Evolutionary conservation across 768 basidiomycete genomes (phyloP).

Genomic region (Lactifluus volemus): DNA sequence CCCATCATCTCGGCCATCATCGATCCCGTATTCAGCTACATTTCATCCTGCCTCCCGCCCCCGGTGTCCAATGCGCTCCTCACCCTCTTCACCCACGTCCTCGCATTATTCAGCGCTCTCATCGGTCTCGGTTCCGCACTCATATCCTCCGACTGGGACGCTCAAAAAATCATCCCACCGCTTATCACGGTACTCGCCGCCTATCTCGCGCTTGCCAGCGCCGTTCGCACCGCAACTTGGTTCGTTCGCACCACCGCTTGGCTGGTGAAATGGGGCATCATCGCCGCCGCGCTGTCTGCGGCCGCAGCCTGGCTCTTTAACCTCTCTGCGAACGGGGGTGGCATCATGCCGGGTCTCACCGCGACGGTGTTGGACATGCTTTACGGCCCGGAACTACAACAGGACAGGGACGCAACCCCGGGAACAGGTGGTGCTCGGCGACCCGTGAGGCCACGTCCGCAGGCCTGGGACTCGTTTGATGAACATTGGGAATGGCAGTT

Average conservation of each 20-base stretch:
- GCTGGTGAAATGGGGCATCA: slow-evolving; percentile 69
- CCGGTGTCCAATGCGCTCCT: slow-evolving; percentile 45
- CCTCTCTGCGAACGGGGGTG: slow-evolving; percentile 22
- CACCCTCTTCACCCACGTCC: slow-evolving; percentile 41
- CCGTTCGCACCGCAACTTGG: slow-evolving; percentile 76
- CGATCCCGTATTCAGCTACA: slow-evolving; percentile 44
- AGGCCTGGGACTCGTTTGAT: slow-evolving; percentile 61
- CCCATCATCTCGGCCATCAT: slow-evolving; percentile 38
- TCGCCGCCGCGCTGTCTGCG: slow-evolving; percentile 48
- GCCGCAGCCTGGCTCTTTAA: slow-evolving; percentile 44
- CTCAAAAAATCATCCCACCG: slow-evolving; percentile 61
- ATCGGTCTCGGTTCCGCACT: slow-evolving; percentile 41
- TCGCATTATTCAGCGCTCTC: slow-evolving; percentile 43
- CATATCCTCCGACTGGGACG: slow-evolving; percentile 51
- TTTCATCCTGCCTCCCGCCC: slow-evolving; percentile 46
- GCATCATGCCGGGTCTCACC: slow-evolving; percentile 33
- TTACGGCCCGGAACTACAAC: neutral
- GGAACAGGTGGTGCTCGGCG: slow-evolving; percentile 17
- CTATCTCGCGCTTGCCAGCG: slow-evolving; percentile 66
- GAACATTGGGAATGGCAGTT: slow-evolving; percentile 54
- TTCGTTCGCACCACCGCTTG: slow-evolving; percentile 56
- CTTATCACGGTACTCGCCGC: slow-evolving; percentile 62
- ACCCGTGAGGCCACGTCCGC: slow-evolving; percentile 28
- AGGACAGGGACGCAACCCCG: neutral
- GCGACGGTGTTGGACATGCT: slow-evolving; percentile 31